A percentile compares a stretch with the other conserved stretches of the same genome.
These are phyloP conservation scores for Juncus effusus DNA, from an alignment of 176 grass and related monocot genomes.

Conservation along the genomic window DNA sequence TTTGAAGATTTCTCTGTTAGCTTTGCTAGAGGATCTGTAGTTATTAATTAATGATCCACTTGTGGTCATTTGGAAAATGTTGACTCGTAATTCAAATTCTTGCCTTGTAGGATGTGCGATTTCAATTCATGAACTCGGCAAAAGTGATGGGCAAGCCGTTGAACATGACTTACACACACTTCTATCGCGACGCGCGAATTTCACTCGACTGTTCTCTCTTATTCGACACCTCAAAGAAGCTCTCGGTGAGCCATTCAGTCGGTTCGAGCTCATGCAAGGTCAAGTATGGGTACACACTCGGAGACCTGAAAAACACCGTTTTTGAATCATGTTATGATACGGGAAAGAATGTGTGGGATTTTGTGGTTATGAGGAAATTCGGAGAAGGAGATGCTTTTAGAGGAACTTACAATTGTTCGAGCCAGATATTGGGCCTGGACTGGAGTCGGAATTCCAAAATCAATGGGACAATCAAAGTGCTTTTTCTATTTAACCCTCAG, in stretches of 20 bases:
- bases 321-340: slow-evolving; percentile 74
- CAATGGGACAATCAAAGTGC: slow-evolving; percentile 73
- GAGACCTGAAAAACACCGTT: slow-evolving; percentile 49
- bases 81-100: background rate
- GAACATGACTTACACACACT: slow-evolving; percentile 76
- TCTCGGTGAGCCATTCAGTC: slow-evolving; percentile 58
- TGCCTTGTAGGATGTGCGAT: slow-evolving; percentile 53
- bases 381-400: slow-evolving; percentile 44
- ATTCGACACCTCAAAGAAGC: slow-evolving; percentile 71
- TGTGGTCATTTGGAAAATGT: no score
- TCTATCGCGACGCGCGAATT: slow-evolving; percentile 32
- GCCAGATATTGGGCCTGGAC: slow-evolving; percentile 64
- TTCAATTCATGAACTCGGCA: slow-evolving; percentile 92
- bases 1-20: no score
- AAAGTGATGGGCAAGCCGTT: slow-evolving; percentile 62
- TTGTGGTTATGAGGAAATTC: slow-evolving; percentile 63
- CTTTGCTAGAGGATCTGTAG: no score
- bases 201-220: slow-evolving; percentile 49
- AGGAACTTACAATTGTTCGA: slow-evolving; percentile 67
- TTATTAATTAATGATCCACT: no score
- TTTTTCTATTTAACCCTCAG: background rate
- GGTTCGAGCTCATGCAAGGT: slow-evolving; percentile 48
- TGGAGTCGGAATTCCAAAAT: slow-evolving; percentile 54
- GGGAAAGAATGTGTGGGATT: slow-evolving; percentile 74
- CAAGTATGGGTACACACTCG: slow-evolving; percentile 82